Conservation (phyloP, 2,329 filamentous ascomycete species). For the Neodidymelliopsis sp. region DNA sequence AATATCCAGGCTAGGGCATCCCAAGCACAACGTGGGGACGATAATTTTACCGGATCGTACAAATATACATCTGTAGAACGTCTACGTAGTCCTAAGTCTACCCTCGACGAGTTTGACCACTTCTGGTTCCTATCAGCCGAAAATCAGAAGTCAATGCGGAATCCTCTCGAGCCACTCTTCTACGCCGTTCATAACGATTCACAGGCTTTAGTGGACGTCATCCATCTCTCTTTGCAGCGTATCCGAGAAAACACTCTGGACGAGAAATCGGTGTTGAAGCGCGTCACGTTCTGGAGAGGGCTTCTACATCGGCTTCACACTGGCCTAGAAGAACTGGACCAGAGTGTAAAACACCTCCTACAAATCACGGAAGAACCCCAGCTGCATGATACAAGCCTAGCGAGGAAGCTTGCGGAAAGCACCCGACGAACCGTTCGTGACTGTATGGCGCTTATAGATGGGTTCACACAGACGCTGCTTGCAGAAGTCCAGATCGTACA, state of each 20-base stretch:
- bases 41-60: neutral
- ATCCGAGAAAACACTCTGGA: conserved; percentile 28
- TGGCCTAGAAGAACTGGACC: conserved; percentile 16
- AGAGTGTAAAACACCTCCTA: neutral
- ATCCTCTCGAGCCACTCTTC: neutral
- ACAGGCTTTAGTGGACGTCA: conserved; percentile 16
- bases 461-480: conserved; percentile 41
- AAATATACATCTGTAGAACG: conserved; percentile 2
- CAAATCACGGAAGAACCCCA: neutral
- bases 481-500: conserved; percentile 47
- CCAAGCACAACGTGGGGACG: neutral
- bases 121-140: neutral
- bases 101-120: conserved; percentile 2
- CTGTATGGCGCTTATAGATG: conserved; percentile 23
- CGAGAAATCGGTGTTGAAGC: conserved; percentile 25
- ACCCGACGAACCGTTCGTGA: neutral
- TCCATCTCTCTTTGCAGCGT: conserved; percentile 19
- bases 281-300: conserved; percentile 25
- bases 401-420: neutral
- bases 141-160: neutral
- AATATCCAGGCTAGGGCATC: conserved; percentile 18
- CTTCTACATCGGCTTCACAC: conserved; percentile 19
- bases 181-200: conserved; percentile 1
- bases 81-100: neutral
- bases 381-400: too few species aligned